Evolutionary conservation across 192 early-diverging fungal species (phyloP).

Genomic region (Coemansia sp.): DNA sequence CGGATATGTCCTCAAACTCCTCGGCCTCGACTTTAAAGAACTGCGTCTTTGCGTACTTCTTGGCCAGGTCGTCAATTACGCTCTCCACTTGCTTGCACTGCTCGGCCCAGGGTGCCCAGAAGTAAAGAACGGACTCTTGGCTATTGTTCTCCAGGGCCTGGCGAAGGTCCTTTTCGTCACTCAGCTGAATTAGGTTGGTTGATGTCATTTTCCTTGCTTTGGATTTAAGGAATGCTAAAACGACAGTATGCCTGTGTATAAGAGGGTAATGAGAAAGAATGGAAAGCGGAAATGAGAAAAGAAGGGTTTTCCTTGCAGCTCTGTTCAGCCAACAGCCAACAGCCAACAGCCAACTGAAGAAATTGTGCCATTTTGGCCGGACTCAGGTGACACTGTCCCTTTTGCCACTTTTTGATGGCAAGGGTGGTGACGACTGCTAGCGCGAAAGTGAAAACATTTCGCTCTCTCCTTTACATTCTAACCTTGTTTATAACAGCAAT

Average conservation of each 20-base stretch:
- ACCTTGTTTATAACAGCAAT: too few species aligned
- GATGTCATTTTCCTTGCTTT: constrained; percentile 9
- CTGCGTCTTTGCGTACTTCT: constrained; percentile 69
- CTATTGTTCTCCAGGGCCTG: constrained; percentile 29
- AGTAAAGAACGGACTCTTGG: constrained; percentile 67
- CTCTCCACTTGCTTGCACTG: constrained; percentile 91
- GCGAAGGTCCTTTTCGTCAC: constrained; percentile 38
- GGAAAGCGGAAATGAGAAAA: background rate
- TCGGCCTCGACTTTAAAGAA: constrained; percentile 94
- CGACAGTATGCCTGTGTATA: background rate
- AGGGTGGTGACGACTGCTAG: too few species aligned
- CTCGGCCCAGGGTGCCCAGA: constrained; percentile 90
- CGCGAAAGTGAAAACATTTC: too few species aligned
- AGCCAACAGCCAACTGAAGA: background rate
- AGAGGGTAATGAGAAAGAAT: background rate
- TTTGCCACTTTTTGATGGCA: too few species aligned
- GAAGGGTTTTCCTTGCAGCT: background rate
- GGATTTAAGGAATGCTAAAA: background rate
- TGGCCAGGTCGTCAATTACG: constrained; percentile 83
- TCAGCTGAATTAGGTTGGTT: constrained; percentile 32
- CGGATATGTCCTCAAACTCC: constrained; percentile 82
- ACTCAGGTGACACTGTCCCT: background rate
- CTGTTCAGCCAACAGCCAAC: background rate
- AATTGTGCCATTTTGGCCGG: background rate
- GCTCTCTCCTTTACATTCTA: background rate